These are phyloP conservation scores for Prototheca cutis DNA, from an alignment of 163 green algal genomes.

Conservation along the genomic window DNA sequence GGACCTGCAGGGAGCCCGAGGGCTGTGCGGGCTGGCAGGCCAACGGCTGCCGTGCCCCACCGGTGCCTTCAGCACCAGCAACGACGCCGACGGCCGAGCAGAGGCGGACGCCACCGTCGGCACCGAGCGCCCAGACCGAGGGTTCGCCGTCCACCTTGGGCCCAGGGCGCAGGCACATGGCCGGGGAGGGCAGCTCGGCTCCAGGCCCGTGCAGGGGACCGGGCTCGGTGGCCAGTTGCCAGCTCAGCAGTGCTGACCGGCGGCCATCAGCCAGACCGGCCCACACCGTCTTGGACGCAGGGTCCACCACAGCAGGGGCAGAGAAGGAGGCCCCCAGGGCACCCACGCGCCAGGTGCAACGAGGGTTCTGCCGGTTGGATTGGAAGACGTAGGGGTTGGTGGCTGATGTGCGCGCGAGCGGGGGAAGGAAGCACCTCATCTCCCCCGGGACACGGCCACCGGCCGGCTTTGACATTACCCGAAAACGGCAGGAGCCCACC, in stretches of 20 bases:
- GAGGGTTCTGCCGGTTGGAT: too few species aligned
- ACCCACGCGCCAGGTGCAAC: background rate
- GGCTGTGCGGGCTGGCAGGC: background rate
- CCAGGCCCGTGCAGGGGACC: background rate
- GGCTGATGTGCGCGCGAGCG: too few species aligned
- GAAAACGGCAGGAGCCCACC: too few species aligned
- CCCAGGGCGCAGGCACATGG: constrained; percentile 4
- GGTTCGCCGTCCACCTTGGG: background rate
- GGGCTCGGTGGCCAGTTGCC: background rate
- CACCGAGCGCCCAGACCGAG: background rate
- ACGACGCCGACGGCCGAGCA: constrained; percentile 10
- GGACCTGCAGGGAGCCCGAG: background rate
- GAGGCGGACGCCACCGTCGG: constrained; percentile 1
- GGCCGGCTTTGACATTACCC: too few species aligned
- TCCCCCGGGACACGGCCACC: too few species aligned
- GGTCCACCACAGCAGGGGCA: background rate
- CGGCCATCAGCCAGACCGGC: background rate
- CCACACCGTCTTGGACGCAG: background rate
- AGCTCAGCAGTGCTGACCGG: too few species aligned
- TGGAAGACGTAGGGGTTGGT: too few species aligned
- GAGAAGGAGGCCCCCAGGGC: background rate
- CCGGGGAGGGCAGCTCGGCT: background rate
- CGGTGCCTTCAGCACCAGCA: constrained; percentile 1
- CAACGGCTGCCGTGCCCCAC: background rate
- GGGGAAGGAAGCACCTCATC: too few species aligned